phyloP scores from a whole-genome alignment of 1,284 basidiomycete genomes.

The Irpex sp. region DNA sequence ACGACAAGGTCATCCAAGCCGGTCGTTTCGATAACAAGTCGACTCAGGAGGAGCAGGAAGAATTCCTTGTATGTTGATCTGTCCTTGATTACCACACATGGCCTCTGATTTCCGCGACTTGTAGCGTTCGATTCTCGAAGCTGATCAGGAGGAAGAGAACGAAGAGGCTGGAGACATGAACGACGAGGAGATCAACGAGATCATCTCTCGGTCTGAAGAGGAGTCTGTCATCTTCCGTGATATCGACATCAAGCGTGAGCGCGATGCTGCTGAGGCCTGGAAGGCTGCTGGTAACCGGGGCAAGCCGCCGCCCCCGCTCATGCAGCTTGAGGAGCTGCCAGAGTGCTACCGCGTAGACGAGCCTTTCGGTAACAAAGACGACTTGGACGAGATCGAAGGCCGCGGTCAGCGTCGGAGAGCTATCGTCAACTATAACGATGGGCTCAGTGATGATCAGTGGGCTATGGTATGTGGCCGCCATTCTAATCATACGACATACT shows the following conservation, averaged over 20 bases:
- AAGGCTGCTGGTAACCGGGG: constrained; percentile 74
- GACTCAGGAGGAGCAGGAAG: constrained; percentile 96
- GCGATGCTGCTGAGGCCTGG: constrained; percentile 71
- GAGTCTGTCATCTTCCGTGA: constrained; percentile 79
- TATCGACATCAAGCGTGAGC: constrained; percentile 84
- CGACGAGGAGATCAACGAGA: constrained; percentile 95
- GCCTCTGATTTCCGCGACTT: constrained; percentile 5
- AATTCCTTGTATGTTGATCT: constrained; percentile 70
- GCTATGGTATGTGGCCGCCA: constrained; percentile 54
- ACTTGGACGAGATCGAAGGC: constrained; percentile 72
- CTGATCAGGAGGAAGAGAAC: constrained; percentile 88
- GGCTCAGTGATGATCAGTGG: constrained; percentile 93
- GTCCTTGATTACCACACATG: constrained; percentile 10
- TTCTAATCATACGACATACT: neutral
- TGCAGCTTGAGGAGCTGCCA: constrained; percentile 89
- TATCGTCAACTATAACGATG: constrained; percentile 92
- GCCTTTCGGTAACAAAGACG: constrained; percentile 66
- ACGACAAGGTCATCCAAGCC: constrained; percentile 99
- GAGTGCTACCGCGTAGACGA: constrained; percentile 88
- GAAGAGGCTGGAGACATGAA: constrained; percentile 95
- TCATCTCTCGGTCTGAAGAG: constrained; percentile 84
- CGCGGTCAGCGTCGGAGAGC: constrained; percentile 83
- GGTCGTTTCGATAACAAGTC: constrained; percentile 99
- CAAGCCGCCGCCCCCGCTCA: constrained; percentile 75
- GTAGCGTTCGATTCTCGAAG: constrained; percentile 82